A percentile compares a stretch with the other conserved stretches of the same genome.
Conservation (phyloP, 179 eudicot genomes). For the Heliamphora ciliata region DNA sequence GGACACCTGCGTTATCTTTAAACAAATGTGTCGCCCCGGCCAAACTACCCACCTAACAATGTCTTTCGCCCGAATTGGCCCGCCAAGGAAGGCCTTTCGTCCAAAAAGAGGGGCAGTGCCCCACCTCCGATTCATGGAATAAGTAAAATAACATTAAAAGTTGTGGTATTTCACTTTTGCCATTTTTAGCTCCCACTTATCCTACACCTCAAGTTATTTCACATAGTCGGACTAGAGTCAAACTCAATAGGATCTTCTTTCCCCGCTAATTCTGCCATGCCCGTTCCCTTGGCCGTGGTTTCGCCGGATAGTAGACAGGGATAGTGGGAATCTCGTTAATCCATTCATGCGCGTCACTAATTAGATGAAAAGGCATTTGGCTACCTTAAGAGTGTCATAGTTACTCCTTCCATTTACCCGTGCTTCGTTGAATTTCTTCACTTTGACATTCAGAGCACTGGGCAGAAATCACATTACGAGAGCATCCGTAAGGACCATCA, state of each 20-base stretch:
- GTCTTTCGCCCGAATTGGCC: constrained; percentile 33
- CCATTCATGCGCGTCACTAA: constrained; percentile 36
- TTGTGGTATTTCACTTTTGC: too few relatives aligned
- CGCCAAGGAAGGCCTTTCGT: not conserved
- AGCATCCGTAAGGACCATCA: constrained; percentile 69
- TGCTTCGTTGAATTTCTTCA: constrained; percentile 31
- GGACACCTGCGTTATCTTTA: constrained; percentile 29
- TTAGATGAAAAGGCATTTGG: constrained; percentile 64
- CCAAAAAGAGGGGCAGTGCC: too few relatives aligned
- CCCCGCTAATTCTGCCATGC: constrained; percentile 44
- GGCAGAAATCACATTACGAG: constrained; percentile 80
- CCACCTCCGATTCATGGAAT: too few relatives aligned
- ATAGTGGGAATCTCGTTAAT: constrained; percentile 36
- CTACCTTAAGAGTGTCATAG: constrained; percentile 71
- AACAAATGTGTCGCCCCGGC: constrained; percentile 40
- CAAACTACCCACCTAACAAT: constrained; percentile 41
- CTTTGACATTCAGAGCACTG: constrained; percentile 84
- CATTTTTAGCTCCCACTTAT: too few relatives aligned
- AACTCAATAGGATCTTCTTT: constrained; percentile 61
- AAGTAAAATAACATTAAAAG: too few relatives aligned
- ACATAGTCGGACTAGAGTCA: constrained; percentile 56
- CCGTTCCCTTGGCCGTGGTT: constrained; percentile 34
- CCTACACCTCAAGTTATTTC: constrained; percentile 35
- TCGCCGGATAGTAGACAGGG: constrained; percentile 24
- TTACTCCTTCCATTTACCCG: constrained; percentile 15